Percentiles rank a stretch among this genome's conserved stretches.
phyloP scores from a whole-genome alignment of 257 asterid species.

The Solanum etuberosum region DNA sequence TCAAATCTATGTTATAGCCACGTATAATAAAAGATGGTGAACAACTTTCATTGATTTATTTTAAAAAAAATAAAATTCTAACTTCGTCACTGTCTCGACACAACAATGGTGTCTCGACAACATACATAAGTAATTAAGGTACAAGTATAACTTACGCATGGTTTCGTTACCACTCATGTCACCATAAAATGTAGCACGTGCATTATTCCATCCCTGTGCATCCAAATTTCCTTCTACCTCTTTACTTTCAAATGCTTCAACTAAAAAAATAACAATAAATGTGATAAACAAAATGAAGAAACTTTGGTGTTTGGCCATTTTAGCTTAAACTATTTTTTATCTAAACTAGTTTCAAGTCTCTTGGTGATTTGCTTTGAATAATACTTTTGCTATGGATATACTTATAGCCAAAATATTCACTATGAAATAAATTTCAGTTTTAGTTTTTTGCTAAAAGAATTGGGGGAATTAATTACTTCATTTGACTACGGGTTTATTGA shows the following conservation, averaged over 20 bases:
- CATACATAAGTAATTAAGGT: background rate
- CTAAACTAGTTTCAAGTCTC: background rate
- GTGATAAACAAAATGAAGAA: background rate
- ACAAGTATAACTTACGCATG: background rate
- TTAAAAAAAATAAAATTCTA: no score
- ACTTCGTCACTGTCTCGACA: accelerated
- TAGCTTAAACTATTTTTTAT: background rate
- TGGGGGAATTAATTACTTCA: background rate
- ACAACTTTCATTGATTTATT: background rate
- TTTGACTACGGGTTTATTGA: background rate
- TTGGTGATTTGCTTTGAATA: background rate
- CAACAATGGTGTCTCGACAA: background rate
- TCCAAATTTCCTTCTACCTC: background rate
- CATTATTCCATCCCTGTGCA: background rate
- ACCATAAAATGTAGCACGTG: slow-evolving; percentile 5
- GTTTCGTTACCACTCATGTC: background rate
- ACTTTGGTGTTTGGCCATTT: background rate
- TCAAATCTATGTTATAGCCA: background rate
- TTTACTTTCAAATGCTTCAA: background rate
- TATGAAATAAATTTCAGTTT: background rate
- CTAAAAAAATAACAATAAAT: background rate
- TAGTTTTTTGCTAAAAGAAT: background rate
- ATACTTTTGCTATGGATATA: background rate
- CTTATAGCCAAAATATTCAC: background rate
- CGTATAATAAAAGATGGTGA: background rate